A percentile compares a stretch with the other conserved stretches of the same genome.
These are phyloP conservation scores for Byssoonygena ceratinophila DNA, from an alignment of 2,329 filamentous ascomycete species.

Conservation along the genomic window DNA sequence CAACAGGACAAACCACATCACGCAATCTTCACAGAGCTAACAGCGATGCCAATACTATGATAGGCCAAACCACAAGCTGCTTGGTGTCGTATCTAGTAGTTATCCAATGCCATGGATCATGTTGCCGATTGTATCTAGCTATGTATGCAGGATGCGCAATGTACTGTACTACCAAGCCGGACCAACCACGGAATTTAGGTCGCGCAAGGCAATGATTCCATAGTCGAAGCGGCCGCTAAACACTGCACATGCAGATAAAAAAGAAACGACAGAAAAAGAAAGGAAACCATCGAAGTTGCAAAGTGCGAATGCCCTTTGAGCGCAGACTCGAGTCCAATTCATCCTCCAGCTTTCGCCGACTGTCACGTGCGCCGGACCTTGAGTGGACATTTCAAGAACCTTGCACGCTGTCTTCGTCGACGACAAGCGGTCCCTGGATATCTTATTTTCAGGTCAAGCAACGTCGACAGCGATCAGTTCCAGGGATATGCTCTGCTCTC, in stretches of 20 bases:
- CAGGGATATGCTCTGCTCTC: too few relatives aligned
- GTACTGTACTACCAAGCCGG: neutral
- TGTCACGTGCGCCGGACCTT: too few relatives aligned
- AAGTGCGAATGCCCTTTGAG: too few relatives aligned
- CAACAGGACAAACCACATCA: too few relatives aligned
- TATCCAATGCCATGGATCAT: neutral
- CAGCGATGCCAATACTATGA: neutral
- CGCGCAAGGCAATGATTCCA: neutral
- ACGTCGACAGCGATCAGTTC: too few relatives aligned
- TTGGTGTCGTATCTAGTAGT: neutral
- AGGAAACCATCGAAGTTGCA: too few relatives aligned
- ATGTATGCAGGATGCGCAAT: neutral
- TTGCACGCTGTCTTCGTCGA: neutral
- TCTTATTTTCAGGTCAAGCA: too few relatives aligned
- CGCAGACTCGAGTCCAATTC: too few relatives aligned
- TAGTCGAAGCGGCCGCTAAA: neutral
- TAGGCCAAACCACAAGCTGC: neutral
- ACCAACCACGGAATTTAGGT: neutral
- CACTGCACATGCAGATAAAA: neutral
- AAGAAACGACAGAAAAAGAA: too few relatives aligned
- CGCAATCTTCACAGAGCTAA: neutral
- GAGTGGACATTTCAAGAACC: neutral
- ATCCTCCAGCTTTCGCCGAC: too few relatives aligned
- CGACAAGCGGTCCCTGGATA: neutral
- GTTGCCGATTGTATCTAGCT: neutral